Percentiles rank a stretch among this genome's conserved stretches.
phyloP scores from a whole-genome alignment of 2,329 filamentous ascomycete species.

The Arthrobotrys sinensis region DNA sequence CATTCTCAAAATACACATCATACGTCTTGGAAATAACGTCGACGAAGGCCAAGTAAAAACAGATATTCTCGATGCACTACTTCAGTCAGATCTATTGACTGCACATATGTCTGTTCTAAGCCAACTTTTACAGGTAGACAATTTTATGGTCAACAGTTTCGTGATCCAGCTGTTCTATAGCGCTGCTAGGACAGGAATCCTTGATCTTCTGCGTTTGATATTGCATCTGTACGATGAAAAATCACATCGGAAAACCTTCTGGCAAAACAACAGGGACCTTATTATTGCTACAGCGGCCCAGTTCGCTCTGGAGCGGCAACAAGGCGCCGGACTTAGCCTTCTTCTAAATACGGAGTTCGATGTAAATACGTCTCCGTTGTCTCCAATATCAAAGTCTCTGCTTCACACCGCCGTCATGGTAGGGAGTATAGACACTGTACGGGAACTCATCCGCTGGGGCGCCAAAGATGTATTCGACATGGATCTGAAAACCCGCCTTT shows the following conservation, averaged over 20 bases:
- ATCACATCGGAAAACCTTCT: not conserved
- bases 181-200: conserved; percentile 15
- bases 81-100: not conserved
- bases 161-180: conserved; percentile 24
- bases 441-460: conserved; percentile 14
- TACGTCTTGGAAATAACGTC: conserved; percentile 28
- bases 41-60: not conserved
- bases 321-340: conserved; percentile 21
- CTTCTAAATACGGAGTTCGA: conserved; percentile 18
- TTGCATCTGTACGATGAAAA: not conserved
- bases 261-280: not conserved
- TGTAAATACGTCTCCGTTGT: conserved; percentile 20
- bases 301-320: conserved; percentile 23
- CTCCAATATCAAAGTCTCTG: conserved; percentile 24
- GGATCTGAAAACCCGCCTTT: not conserved
- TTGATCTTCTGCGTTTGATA: conserved; percentile 7
- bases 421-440: not conserved
- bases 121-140: conserved; percentile 13
- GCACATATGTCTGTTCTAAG: not conserved
- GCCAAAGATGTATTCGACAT: conserved; percentile 5
- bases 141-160: conserved; percentile 19
- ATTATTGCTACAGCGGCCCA: conserved; percentile 26
- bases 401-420: conserved; percentile 19
- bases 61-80: conserved; percentile 2
- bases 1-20: conserved; percentile 8